Conservation (phyloP, 768 basidiomycete genomes). For the Boletus reticuloceps region DNA sequence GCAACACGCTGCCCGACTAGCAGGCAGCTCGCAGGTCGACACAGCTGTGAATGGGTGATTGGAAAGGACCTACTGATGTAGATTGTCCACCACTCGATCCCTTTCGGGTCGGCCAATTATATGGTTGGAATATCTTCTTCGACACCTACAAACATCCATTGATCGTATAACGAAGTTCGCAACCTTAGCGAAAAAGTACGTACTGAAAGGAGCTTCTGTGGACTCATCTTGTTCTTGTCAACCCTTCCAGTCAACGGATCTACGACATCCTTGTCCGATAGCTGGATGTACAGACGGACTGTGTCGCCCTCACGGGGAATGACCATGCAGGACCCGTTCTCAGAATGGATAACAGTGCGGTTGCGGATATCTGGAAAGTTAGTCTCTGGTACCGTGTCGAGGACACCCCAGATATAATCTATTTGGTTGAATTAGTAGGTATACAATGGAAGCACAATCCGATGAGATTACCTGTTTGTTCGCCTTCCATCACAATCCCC, state of each 20-base stretch:
- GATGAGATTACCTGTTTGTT: constrained; percentile 38
- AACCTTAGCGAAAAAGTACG: background rate
- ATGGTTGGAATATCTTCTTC: constrained; percentile 56
- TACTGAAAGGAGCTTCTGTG: constrained; percentile 54
- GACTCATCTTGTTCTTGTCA: constrained; percentile 50
- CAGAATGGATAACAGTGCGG: constrained; percentile 63
- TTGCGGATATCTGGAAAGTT: constrained; percentile 78
- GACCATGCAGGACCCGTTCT: constrained; percentile 65
- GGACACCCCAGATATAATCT: constrained; percentile 81
- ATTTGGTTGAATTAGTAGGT: constrained; percentile 18
- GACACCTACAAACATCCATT: constrained; percentile 41
- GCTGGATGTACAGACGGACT: constrained; percentile 70
- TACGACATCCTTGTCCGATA: constrained; percentile 47
- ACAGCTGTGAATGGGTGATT: background rate
- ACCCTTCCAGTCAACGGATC: constrained; percentile 48
- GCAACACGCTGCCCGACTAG: constrained; percentile 76
- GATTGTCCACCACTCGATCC: constrained; percentile 70
- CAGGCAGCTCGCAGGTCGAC: background rate
- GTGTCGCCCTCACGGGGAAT: constrained; percentile 71
- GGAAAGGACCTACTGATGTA: constrained; percentile 52
- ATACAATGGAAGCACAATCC: background rate
- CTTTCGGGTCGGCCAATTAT: constrained; percentile 44
- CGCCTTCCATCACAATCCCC: constrained; percentile 46
- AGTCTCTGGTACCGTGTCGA: constrained; percentile 69
- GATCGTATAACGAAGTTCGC: background rate